Evolutionary conservation across 257 asterid species (phyloP).

Genomic region (Nicotiana tabacum): DNA sequence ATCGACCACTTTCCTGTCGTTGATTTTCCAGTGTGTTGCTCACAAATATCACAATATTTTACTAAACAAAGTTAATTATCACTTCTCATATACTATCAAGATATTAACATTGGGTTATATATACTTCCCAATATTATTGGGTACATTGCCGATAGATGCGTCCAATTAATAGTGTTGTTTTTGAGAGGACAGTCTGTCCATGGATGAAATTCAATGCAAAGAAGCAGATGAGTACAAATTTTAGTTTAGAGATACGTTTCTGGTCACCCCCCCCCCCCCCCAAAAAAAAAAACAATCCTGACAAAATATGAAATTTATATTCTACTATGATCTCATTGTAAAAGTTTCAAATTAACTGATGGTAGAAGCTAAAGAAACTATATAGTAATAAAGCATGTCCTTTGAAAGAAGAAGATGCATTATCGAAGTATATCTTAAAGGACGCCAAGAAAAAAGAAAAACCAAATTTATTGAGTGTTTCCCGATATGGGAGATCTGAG

Average conservation of each 20-base stretch:
- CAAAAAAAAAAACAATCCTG: too few relatives aligned
- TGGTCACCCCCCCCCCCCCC: background rate
- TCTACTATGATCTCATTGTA: too few relatives aligned
- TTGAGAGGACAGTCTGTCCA: background rate
- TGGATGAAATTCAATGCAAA: background rate
- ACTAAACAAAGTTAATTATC: background rate
- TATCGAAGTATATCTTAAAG: background rate
- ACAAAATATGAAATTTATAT: background rate
- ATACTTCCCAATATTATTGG: background rate
- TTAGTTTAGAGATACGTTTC: background rate
- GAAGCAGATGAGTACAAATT: background rate
- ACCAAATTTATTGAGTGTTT: too few relatives aligned
- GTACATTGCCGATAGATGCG: background rate
- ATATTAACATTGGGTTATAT: background rate
- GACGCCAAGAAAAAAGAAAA: too few relatives aligned
- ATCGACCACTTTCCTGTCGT: background rate
- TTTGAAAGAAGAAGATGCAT: background rate
- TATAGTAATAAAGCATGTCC: too few relatives aligned
- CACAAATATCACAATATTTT: background rate
- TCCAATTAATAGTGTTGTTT: background rate
- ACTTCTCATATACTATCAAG: background rate
- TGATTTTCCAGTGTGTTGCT: background rate
- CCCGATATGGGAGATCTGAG: too few relatives aligned
- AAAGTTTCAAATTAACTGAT: background rate
- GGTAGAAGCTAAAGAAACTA: background rate